Conservation (phyloP, 108 stramenopile species). For the Pseudonitzschia multiseries region DNA sequence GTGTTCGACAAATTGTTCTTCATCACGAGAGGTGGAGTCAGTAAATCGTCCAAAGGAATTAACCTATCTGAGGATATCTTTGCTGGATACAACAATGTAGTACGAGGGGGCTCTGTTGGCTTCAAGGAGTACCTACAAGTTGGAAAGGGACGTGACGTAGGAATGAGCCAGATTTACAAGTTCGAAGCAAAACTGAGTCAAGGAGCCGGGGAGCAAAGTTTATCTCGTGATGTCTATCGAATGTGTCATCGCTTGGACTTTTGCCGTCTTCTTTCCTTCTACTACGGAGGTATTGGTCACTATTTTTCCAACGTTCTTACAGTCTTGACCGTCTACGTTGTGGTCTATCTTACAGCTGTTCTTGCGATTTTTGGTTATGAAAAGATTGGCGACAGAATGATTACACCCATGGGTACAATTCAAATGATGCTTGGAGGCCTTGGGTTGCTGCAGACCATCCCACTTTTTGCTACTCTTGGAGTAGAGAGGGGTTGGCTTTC, state of each 20-base stretch:
- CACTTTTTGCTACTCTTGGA: conserved; percentile 93
- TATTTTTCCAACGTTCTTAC: conserved; percentile 95
- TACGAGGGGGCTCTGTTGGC: conserved; percentile 90
- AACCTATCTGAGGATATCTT: conserved; percentile 99
- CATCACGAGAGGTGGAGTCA: conserved; percentile 95
- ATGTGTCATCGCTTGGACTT: conserved; percentile 95
- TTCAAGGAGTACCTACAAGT: conserved; percentile 98
- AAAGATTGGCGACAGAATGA: conserved; percentile 89
- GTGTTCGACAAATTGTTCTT: conserved; percentile 98
- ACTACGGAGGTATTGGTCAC: conserved; percentile 98
- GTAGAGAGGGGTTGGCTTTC: conserved; percentile 94
- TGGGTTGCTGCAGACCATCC: conserved; percentile 95
- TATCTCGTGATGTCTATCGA: conserved; percentile 94
- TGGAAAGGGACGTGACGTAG: conserved; percentile 98
- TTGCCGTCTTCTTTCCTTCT: conserved; percentile 94
- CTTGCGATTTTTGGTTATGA: conserved; percentile 90
- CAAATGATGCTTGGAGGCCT: conserved; percentile 93
- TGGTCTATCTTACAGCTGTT: conserved; percentile 92
- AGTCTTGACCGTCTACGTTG: conserved; percentile 90
- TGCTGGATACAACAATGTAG: conserved; percentile 95
- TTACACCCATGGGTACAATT: conserved; percentile 94
- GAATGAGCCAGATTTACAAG: conserved; percentile 99
- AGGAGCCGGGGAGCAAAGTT: conserved; percentile 97
- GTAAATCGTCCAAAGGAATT: conserved; percentile 97
- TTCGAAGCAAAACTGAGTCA: conserved; percentile 99